phyloP scores from a whole-genome alignment of 163 green algal genomes.

The Coccomyxa subellipsoidea region DNA sequence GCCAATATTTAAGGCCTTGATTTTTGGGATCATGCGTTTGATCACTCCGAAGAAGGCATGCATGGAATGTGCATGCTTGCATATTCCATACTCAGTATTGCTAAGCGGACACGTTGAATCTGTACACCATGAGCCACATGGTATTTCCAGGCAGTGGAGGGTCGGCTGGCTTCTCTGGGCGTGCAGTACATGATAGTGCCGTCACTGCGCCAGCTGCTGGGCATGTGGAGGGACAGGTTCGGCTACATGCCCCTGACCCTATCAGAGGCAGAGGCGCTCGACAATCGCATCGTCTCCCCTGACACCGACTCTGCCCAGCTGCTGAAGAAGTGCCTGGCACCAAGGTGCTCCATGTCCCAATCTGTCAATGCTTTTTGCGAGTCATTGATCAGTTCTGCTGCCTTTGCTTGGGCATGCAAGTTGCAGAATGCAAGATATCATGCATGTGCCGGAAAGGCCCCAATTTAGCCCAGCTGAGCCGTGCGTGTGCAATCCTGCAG shows the following conservation, averaged over 20 bases:
- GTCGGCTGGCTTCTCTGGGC: constrained; percentile 33
- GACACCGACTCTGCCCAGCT: constrained; percentile 19
- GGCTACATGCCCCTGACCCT: constrained; percentile 27
- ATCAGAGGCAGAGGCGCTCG: constrained; percentile 17
- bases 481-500: background rate
- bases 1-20: too few relatives aligned
- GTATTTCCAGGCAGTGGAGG: constrained; percentile 53
- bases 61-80: too few relatives aligned
- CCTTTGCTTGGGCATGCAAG: too few relatives aligned
- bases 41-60: too few relatives aligned
- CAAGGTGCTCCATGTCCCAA: background rate
- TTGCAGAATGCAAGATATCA: background rate
- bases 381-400: too few relatives aligned
- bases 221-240: constrained; percentile 57
- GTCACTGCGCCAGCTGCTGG: constrained; percentile 38
- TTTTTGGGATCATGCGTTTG: too few relatives aligned
- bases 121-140: too few relatives aligned
- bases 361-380: too few relatives aligned
- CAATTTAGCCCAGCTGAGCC: too few relatives aligned
- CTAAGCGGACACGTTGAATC: too few relatives aligned
- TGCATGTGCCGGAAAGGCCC: too few relatives aligned
- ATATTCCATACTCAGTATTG: too few relatives aligned
- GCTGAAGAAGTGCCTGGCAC: constrained; percentile 22
- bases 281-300: constrained; percentile 22
- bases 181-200: constrained; percentile 50